Percentiles rank a stretch among this genome's conserved stretches.
Evolutionary conservation across 2,329 filamentous ascomycete genomes (phyloP).

Genomic region (Colletotrichum sp.): DNA sequence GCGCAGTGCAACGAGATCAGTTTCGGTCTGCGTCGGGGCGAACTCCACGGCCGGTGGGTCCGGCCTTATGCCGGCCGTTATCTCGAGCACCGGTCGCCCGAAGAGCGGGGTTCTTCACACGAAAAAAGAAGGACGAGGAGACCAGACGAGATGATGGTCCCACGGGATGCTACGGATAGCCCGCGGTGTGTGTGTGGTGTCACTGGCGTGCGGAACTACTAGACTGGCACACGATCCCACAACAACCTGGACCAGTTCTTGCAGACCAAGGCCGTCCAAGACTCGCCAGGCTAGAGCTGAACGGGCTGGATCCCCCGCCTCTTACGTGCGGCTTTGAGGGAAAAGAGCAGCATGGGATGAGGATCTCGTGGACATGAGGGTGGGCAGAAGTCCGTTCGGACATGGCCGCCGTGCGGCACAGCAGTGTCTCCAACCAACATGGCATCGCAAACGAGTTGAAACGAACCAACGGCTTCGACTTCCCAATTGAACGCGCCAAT

Average conservation of each 20-base stretch:
- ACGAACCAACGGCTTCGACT: not conserved
- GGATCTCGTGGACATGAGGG: not conserved
- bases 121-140: not conserved
- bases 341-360: not conserved
- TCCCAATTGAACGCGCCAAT: not conserved
- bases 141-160: not conserved
- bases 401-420: not conserved
- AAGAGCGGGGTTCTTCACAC: not conserved
- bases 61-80: slow-evolving; percentile 20
- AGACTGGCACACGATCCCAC: not conserved
- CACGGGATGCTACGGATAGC: not conserved
- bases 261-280: not conserved
- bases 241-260: not conserved
- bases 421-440: not conserved
- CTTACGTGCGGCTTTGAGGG: not conserved
- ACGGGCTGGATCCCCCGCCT: not conserved
- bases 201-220: not conserved
- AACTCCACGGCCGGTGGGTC: slow-evolving; percentile 14
- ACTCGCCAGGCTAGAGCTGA: not conserved
- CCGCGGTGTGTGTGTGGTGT: not conserved
- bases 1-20: slow-evolving; percentile 2
- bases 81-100: slow-evolving; percentile 14
- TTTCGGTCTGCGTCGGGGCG: slow-evolving; percentile 18
- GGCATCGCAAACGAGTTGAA: not conserved
- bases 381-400: not conserved